Percentiles rank a stretch among this genome's conserved stretches.
Evolutionary conservation across 1,284 basidiomycete genomes (phyloP).

Genomic region (Austroboletus novae-zelandiae): DNA sequence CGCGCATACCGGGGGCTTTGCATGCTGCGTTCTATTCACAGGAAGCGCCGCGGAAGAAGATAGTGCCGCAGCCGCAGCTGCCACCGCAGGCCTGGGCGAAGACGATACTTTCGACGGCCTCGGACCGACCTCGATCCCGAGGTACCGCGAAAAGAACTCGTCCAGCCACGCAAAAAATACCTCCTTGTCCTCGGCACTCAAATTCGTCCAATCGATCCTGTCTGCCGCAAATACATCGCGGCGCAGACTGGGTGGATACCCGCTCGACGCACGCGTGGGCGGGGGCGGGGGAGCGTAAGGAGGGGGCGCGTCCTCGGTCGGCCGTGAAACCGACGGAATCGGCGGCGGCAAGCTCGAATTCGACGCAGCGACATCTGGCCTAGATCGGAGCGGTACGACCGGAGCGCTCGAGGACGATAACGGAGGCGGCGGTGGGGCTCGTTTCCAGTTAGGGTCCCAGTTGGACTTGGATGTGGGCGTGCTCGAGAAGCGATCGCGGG

Average conservation of each 20-base stretch:
- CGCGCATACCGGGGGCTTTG: constrained; percentile 15
- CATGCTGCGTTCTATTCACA: not conserved
- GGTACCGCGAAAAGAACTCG: constrained; percentile 63
- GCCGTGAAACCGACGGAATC: constrained; percentile 6
- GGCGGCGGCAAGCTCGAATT: constrained; percentile 1
- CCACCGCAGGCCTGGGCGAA: too few species aligned
- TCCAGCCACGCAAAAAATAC: constrained; percentile 75
- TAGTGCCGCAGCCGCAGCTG: too few species aligned
- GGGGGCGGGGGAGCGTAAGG: constrained; percentile 9
- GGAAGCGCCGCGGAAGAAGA: not conserved
- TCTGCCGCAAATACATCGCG: constrained; percentile 7
- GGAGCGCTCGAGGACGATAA: constrained; percentile 13
- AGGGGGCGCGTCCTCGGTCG: not conserved
- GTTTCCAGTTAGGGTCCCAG: constrained; percentile 50
- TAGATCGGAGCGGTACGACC: constrained; percentile 15
- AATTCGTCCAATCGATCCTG: constrained; percentile 65
- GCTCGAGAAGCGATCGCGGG: constrained; percentile 56
- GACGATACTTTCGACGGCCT: not conserved
- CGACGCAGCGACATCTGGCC: constrained; percentile 7
- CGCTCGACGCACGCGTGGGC: constrained; percentile 19
- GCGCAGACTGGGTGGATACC: constrained; percentile 19
- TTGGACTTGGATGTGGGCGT: constrained; percentile 56
- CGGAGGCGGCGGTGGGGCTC: constrained; percentile 23
- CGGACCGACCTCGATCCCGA: constrained; percentile 22
- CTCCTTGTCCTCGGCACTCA: constrained; percentile 64